phyloP scores from a whole-genome alignment of 1,139 yeast genomes.

The Suhomyces terraborum region DNA sequence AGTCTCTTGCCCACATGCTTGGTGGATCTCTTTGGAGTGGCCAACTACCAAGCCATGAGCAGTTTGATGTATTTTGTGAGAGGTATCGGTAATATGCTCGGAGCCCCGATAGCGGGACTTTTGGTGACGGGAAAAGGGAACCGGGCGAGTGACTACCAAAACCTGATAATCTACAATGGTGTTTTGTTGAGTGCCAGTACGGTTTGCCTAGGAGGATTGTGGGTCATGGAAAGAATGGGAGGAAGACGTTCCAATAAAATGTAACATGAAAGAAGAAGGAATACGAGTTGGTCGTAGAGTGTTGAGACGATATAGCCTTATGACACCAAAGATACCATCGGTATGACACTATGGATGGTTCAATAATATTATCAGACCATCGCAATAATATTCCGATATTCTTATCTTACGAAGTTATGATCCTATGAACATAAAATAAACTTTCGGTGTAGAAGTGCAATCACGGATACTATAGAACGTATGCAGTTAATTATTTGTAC shows the following conservation, averaged over 20 bases:
- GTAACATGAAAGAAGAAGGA: neutral
- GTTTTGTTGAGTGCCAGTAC: constrained; percentile 25
- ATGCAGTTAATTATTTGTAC: too few relatives aligned
- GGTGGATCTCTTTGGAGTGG: constrained; percentile 40
- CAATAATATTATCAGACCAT: too few relatives aligned
- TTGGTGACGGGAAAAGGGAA: constrained; percentile 22
- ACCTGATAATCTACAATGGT: constrained; percentile 31
- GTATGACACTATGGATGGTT: too few relatives aligned
- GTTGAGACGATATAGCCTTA: too few relatives aligned
- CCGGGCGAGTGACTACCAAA: constrained; percentile 22
- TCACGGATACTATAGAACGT: too few relatives aligned
- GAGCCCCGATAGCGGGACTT: constrained; percentile 37
- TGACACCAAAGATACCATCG: too few relatives aligned
- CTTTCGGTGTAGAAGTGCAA: too few relatives aligned
- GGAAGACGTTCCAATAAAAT: neutral
- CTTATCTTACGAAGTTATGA: too few relatives aligned
- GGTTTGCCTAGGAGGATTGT: constrained; percentile 16
- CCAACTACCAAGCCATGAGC: constrained; percentile 29
- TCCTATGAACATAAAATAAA: too few relatives aligned
- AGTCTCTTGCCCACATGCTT: constrained; percentile 42
- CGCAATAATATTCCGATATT: too few relatives aligned
- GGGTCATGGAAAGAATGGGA: constrained; percentile 7
- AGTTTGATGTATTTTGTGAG: constrained; percentile 34
- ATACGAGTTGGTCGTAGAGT: too few relatives aligned
- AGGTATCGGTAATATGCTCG: constrained; percentile 35